phyloP scores from a whole-genome alignment of 176 grass and related monocot genomes.

The bread wheat (Triticum aestivum) region DNA sequence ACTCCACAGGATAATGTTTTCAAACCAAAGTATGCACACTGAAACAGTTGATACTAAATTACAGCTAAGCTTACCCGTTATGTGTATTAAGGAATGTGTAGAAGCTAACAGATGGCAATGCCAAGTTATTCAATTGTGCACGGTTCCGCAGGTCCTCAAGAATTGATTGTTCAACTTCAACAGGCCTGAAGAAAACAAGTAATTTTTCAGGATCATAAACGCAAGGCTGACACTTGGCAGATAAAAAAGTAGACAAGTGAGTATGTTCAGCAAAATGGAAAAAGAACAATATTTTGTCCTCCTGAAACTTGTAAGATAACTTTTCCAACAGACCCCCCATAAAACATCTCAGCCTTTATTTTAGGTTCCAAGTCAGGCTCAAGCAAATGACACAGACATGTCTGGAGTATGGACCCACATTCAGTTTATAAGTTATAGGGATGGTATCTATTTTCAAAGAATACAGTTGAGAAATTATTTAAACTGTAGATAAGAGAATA shows the following conservation, averaged over 20 bases:
- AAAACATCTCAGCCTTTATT: not conserved
- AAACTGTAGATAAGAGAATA: slow-evolving; percentile 13
- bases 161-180: slow-evolving; percentile 77
- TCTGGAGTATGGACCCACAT: not conserved
- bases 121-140: slow-evolving; percentile 70
- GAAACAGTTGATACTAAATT: slow-evolving; percentile 14
- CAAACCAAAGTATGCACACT: slow-evolving; percentile 1
- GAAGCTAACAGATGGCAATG: slow-evolving; percentile 94
- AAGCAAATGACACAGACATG: slow-evolving; percentile 7
- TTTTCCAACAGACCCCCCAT: not conserved
- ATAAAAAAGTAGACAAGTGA: not conserved
- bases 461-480: not conserved
- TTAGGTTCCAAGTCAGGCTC: not conserved
- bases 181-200: slow-evolving; percentile 60
- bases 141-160: slow-evolving; percentile 78
- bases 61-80: slow-evolving; percentile 69
- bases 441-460: not conserved
- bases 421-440: not conserved
- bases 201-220: slow-evolving; percentile 13
- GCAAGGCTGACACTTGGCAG: slow-evolving; percentile 21
- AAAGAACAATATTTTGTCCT: not conserved
- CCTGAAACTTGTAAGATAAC: not conserved
- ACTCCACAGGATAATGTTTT: slow-evolving; percentile 29
- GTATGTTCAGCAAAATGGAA: not conserved
- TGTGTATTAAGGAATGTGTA: slow-evolving; percentile 95